Percentiles rank a stretch among this genome's conserved stretches.
Evolutionary conservation across 176 grass and related monocot species (phyloP).

Genomic region (Oryza meyeriana): DNA sequence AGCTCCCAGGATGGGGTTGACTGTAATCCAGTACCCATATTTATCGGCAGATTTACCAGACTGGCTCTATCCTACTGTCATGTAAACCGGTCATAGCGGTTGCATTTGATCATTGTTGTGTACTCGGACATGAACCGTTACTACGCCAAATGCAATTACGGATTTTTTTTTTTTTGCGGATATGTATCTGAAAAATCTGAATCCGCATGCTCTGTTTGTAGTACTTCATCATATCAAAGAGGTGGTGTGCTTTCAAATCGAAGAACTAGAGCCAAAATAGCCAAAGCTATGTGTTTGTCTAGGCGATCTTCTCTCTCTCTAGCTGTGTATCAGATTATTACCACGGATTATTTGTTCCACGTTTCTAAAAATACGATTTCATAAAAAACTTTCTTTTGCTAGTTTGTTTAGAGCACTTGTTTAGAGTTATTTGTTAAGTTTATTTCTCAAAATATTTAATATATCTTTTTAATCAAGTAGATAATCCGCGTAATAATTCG

Average conservation of each 20-base stretch:
- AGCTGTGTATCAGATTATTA: no score
- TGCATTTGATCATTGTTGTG: conserved; percentile 7
- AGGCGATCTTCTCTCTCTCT: no score
- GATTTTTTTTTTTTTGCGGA: conserved; percentile 11
- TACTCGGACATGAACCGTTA: conserved; percentile 11
- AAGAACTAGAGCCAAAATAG: background rate
- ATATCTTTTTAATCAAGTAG: no score
- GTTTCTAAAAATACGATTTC: no score
- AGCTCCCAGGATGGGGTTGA: conserved; percentile 10
- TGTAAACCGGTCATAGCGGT: conserved; percentile 13
- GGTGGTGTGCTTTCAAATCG: background rate
- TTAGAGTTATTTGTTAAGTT: no score
- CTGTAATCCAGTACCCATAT: conserved; percentile 11
- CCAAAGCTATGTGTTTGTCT: background rate
- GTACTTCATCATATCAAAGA: background rate
- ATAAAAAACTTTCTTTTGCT: no score
- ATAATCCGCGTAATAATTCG: no score
- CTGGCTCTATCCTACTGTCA: background rate
- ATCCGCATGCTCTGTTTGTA: background rate
- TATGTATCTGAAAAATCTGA: background rate
- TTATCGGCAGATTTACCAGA: conserved; percentile 2
- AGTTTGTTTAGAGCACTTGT: no score
- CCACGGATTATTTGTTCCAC: no score
- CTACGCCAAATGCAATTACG: background rate
- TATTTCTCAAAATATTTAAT: no score